Base-by-base conservation (phyloP, 148 eudicot genomes). In the Cornus controversa region DNA sequence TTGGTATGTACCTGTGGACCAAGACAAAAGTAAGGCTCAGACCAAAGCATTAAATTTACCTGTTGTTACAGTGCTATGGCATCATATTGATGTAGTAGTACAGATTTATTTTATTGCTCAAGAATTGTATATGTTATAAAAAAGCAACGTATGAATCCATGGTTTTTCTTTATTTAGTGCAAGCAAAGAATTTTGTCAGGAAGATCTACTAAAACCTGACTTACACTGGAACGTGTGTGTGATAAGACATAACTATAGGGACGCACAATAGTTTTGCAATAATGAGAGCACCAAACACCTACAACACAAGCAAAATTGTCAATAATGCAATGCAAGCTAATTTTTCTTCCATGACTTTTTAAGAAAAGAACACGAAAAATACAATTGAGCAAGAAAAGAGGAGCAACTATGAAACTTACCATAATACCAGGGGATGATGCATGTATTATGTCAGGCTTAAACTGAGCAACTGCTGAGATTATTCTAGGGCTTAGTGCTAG, bases 151-250 rank as follows among this genome's bases (percentile, higher is more conserved):
- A 60, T 1, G 20, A n/a, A 5, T 54, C 22, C 20, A 6, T 6
- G 64, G 1, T 60, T 22, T 60, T 22, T 22, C 20, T 6, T 7
- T 60, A 60, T 18, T 60, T 14, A 22, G 40, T 10, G 8, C 25
- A 66, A 29, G 28, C 20, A 2, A 65, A 67, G 68, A 60, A 58
- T 24, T 37, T 57, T 34, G 2, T 29, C 31, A 0, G 69, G 42
- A 64, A 73, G 31, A 75, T 27, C 47, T 54, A n/a, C 67, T 31
- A 10, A 50, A 29, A 73, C 66, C 15, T 4, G 77, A 83, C 94
- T 85, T 89, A 96, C 99, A 96, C 97, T 78, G 99, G 99, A 71
- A 96, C 94, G 77, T 96, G 99, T 8, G 99, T 96, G 80, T 96
- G 97, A 84, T 93, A 96, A 45, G 99, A 96, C 99, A 96, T 96